Conservation (phyloP, 495 filamentous ascomycete species). For the Mytilinidion resinicola region DNA sequence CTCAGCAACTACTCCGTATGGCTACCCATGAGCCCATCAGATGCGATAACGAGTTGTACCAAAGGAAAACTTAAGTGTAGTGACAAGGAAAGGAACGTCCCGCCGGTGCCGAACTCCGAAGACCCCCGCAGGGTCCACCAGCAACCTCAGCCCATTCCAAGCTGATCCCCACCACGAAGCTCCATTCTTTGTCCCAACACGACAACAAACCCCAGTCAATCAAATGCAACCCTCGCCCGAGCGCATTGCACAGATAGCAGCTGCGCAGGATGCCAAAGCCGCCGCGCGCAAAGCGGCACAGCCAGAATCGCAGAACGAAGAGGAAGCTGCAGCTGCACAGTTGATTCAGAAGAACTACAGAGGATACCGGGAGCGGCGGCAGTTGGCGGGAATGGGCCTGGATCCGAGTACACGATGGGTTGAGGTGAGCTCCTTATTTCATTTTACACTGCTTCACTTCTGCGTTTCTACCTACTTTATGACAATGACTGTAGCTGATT, state of each 20-base stretch:
- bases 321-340: conserved; percentile 15
- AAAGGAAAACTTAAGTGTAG: too few species aligned
- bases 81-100: too few species aligned
- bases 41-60: too few species aligned
- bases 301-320: neutral
- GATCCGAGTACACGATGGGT: conserved; percentile 64
- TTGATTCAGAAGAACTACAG: conserved; percentile 56
- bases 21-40: too few species aligned
- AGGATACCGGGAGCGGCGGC: conserved; percentile 61
- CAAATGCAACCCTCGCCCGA: neutral
- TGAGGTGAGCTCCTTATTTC: conserved; percentile 40
- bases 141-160: too few species aligned
- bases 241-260: neutral
- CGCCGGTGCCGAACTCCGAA: too few species aligned
- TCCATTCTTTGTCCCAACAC: too few species aligned
- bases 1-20: too few species aligned
- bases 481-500: too few species aligned
- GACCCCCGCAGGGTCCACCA: too few species aligned
- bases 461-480: neutral
- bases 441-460: conserved; percentile 2
- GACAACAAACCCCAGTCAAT: too few species aligned
- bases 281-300: neutral
- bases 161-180: too few species aligned
- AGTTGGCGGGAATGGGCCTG: conserved; percentile 56
- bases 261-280: neutral